Evolutionary conservation across 75 land plant genomes (phyloP).

Genomic region (Pinus tabuliformis): DNA sequence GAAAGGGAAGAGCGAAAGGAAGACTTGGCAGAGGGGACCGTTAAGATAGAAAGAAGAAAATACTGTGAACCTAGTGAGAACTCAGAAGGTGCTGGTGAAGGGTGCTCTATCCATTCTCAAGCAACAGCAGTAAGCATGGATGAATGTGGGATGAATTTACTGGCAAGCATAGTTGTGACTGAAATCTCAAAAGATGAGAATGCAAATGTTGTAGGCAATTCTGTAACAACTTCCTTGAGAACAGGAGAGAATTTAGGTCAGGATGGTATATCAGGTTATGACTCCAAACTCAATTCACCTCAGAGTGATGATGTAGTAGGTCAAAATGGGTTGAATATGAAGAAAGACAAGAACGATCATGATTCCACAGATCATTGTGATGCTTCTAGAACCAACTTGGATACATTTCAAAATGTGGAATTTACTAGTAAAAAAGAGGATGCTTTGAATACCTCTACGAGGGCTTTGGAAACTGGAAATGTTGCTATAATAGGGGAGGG

Average conservation of each 20-base stretch:
- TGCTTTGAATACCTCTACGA: not conserved
- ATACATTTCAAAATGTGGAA: not conserved
- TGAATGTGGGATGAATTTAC: conserved; percentile 85
- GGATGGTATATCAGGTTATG: not conserved
- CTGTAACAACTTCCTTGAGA: conserved; percentile 2
- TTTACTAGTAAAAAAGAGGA: not conserved
- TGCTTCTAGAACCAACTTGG: too few species aligned
- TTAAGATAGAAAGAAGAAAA: conserved; percentile 15
- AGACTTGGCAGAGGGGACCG: not conserved
- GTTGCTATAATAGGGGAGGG: not conserved
- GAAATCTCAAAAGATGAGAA: conserved; percentile 34
- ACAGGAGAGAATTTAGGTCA: conserved; percentile 3
- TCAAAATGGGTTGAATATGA: not conserved
- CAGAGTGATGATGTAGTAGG: not conserved
- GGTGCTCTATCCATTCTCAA: conserved; percentile 47
- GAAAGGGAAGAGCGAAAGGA: not conserved
- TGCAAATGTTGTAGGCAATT: not conserved
- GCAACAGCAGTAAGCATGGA: conserved; percentile 33
- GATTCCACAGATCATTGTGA: not conserved
- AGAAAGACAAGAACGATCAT: not conserved
- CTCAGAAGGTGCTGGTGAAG: conserved; percentile 56
- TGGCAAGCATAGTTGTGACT: conserved; percentile 91
- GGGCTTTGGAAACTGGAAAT: not conserved
- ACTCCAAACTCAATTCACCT: not conserved
- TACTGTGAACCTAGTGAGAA: conserved; percentile 23